These are phyloP conservation scores for Anacardium occidentale DNA, from an alignment of 345 rosid species.

Conservation along the genomic window DNA sequence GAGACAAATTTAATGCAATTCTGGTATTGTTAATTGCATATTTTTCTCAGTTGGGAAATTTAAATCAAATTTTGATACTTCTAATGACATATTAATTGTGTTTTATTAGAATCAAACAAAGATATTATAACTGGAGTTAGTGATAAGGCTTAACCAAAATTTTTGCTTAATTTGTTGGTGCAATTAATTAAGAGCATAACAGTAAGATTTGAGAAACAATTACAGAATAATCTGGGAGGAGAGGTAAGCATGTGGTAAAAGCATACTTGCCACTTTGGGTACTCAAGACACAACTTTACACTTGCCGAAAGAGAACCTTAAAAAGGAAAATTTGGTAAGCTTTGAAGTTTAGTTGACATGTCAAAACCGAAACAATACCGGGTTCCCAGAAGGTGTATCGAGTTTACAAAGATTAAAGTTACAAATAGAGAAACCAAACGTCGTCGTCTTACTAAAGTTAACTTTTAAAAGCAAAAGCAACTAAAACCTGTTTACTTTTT, in stretches of 20 bases:
- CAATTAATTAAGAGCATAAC: background rate
- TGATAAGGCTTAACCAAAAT: too few species aligned
- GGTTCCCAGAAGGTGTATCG: background rate
- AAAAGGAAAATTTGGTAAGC: background rate
- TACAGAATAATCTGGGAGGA: background rate
- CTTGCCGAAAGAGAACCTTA: constrained; percentile 10
- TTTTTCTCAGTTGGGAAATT: too few species aligned
- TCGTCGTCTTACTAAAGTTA: background rate
- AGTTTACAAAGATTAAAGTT: background rate
- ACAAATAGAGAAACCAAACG: background rate
- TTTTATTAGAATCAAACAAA: too few species aligned
- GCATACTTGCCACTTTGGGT: constrained; percentile 4
- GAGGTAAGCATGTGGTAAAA: background rate
- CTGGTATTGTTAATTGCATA: too few species aligned
- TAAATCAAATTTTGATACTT: too few species aligned
- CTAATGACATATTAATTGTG: too few species aligned
- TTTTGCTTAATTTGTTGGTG: too few species aligned
- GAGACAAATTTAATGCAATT: too few species aligned
- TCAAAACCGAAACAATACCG: background rate
- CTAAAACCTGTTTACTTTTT: background rate
- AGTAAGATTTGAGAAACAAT: constrained; percentile 7
- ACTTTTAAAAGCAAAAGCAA: constrained; percentile 1
- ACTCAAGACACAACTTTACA: background rate
- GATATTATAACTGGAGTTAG: too few species aligned
- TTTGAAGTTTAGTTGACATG: background rate